Base-by-base conservation (phyloP, 257 asterid species). In the Jacaranda mimosifolia region DNA sequence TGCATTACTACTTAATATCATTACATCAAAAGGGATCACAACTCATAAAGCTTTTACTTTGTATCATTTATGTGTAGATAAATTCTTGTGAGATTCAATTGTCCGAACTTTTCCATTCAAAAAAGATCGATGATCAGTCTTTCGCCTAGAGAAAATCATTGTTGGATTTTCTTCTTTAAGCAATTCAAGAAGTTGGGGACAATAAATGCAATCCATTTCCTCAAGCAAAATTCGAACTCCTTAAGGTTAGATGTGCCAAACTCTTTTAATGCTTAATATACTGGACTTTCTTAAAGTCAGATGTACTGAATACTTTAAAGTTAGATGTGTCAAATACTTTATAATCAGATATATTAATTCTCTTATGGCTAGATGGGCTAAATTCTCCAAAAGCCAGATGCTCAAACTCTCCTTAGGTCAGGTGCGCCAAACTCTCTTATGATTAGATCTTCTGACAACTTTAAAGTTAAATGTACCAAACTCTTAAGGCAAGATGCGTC, bases 21-120 rank as follows among this genome's bases (percentile, higher is more conserved):
- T 43, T 2, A 26, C 78, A 19, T 18, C n/a, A 86, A 64, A 64
- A 83, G 57, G 38, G 85, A 86, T 68, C 95, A 92, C 2, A 26
- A 26, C 2, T 26, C 2, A 26, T 42, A 80, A 46, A 68, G 91
- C 86, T 5, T 92, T 82, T 77, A 89, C 82, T 4, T 92, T 69
- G 97, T 91, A 65, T 89, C 97, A 4, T 92, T 88, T 67, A 87
- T 89, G 8, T 83, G 96, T 72, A 82, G 90, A 76, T 95, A 88
- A 80, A 85, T 89, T 15, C 82, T 91, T 63, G 19, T 68, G 17
- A 90, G 97, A 12, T 92, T 89, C 51, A 84, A 83, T 6, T 83
- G 70, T 19, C 87, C 91, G 3, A 9, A 51, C 0, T 90, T 89
- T 48, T 74, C 84, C 7, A 38, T 84, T 9, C 84, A 75, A 58